Percentiles rank a stretch among this genome's conserved stretches.
Evolutionary conservation across 2,329 filamentous ascomycete species (phyloP).

Genomic region (Clonostachys rhizophaga): DNA sequence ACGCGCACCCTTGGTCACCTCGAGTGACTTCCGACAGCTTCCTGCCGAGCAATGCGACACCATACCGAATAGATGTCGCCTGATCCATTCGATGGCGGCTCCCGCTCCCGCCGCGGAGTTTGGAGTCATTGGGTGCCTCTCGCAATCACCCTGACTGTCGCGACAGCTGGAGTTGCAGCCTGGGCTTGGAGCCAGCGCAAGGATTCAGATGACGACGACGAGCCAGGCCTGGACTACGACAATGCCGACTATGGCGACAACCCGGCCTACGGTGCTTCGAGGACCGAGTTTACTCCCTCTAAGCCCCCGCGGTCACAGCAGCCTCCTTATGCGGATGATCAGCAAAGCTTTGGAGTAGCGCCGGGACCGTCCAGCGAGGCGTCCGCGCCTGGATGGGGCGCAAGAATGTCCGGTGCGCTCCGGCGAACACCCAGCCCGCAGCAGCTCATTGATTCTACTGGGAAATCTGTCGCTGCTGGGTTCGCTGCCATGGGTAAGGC

Average conservation of each 20-base stretch:
- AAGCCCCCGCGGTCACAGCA: slow-evolving; percentile 28
- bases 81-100: slow-evolving; percentile 54
- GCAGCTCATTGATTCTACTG: slow-evolving; percentile 80
- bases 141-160: slow-evolving; percentile 79
- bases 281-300: slow-evolving; percentile 4
- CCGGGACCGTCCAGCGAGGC: slow-evolving; percentile 16
- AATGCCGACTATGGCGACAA: slow-evolving; percentile 49
- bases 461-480: slow-evolving; percentile 75
- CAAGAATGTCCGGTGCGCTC: slow-evolving; percentile 76
- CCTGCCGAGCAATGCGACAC: slow-evolving; percentile 22
- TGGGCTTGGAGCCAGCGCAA: slow-evolving; percentile 93
- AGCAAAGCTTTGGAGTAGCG: slow-evolving; percentile 30
- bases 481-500: slow-evolving; percentile 81
- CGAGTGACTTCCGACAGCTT: too few relatives aligned
- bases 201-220: slow-evolving; percentile 63
- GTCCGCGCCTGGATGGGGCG: slow-evolving; percentile 56
- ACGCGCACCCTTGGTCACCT: too few relatives aligned
- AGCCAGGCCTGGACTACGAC: slow-evolving; percentile 42
- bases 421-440: slow-evolving; percentile 81
- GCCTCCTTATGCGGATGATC: background rate
- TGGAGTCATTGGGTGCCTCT: slow-evolving; percentile 88
- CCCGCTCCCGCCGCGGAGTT: slow-evolving; percentile 49
- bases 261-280: slow-evolving; percentile 39
- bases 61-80: slow-evolving; percentile 46
- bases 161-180: slow-evolving; percentile 78